These are phyloP conservation scores for Neofusicoccum sp. DNA, from an alignment of 2,329 filamentous ascomycete genomes.

Conservation along the genomic window DNA sequence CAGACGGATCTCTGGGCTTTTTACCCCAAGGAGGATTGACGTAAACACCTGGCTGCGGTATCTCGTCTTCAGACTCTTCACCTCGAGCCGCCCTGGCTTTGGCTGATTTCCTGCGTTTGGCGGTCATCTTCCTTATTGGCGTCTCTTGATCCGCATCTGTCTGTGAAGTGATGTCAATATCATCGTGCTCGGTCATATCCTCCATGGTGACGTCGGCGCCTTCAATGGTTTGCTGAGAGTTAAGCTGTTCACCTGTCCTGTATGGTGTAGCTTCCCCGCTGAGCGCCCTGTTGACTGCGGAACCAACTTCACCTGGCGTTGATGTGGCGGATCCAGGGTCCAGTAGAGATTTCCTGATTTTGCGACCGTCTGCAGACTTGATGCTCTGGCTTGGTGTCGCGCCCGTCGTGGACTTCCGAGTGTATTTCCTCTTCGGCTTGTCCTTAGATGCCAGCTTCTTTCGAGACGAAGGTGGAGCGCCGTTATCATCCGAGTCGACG, in stretches of 20 bases:
- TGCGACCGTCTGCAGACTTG: no score
- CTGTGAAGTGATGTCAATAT: no score
- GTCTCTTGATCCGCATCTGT: not conserved
- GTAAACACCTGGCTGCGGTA: conserved; percentile 38
- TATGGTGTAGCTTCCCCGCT: not conserved
- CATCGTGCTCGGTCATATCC: no score
- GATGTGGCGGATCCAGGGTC: no score
- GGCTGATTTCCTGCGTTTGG: not conserved
- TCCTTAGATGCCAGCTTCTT: not conserved
- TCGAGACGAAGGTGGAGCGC: not conserved
- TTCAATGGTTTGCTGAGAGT: no score
- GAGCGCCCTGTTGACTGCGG: no score
- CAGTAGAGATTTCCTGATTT: not conserved
- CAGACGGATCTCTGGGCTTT: conserved; percentile 23
- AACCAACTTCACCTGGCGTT: no score
- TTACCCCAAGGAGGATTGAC: conserved; percentile 46
- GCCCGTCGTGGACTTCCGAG: not conserved
- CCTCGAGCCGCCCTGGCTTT: not conserved
- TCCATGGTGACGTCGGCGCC: not conserved
- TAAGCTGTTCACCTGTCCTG: not conserved
- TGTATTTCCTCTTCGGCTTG: conserved; percentile 4
- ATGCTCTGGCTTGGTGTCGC: no score
- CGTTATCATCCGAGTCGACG: conserved; percentile 6
- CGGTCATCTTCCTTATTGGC: not conserved
- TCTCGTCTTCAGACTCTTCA: not conserved